These are phyloP conservation scores for Paramyrothecium roridum DNA, from an alignment of 2,329 filamentous ascomycete species.

Conservation along the genomic window DNA sequence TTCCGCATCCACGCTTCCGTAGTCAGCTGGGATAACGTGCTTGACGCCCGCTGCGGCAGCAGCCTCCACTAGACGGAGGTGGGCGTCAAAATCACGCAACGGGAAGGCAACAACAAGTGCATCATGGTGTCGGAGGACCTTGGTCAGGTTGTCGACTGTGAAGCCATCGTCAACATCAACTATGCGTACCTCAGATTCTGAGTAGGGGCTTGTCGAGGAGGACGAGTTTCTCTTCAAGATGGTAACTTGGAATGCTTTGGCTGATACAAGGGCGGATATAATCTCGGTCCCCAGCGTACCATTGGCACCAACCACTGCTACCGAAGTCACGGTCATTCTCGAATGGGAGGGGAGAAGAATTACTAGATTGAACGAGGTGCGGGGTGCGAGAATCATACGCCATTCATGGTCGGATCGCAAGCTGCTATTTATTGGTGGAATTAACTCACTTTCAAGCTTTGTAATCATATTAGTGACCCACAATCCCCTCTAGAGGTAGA, in stretches of 20 bases:
- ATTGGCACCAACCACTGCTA: slow-evolving; percentile 26
- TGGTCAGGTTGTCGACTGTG: slow-evolving; percentile 32
- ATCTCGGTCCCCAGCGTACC: slow-evolving; percentile 37
- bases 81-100: slow-evolving; percentile 39
- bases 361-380: too few species aligned
- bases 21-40: slow-evolving; percentile 61
- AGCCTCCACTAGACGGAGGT: slow-evolving; percentile 52
- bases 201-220: slow-evolving; percentile 20
- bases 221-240: slow-evolving; percentile 46
- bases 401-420: too few species aligned
- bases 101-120: slow-evolving; percentile 45
- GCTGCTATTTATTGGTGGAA: too few species aligned
- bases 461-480: too few species aligned
- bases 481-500: too few species aligned
- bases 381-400: too few species aligned
- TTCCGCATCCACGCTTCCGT: slow-evolving; percentile 34
- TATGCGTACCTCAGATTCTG: slow-evolving; percentile 9
- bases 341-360: too few species aligned
- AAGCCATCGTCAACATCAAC: slow-evolving; percentile 25
- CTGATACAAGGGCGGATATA: slow-evolving; percentile 30
- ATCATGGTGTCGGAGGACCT: slow-evolving; percentile 52
- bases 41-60: slow-evolving; percentile 57
- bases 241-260: slow-evolving; percentile 45
- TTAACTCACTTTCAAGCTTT: too few species aligned
- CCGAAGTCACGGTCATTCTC: background rate